Conservation (phyloP, 257 asterid species). For the Cordia subcordata region DNA sequence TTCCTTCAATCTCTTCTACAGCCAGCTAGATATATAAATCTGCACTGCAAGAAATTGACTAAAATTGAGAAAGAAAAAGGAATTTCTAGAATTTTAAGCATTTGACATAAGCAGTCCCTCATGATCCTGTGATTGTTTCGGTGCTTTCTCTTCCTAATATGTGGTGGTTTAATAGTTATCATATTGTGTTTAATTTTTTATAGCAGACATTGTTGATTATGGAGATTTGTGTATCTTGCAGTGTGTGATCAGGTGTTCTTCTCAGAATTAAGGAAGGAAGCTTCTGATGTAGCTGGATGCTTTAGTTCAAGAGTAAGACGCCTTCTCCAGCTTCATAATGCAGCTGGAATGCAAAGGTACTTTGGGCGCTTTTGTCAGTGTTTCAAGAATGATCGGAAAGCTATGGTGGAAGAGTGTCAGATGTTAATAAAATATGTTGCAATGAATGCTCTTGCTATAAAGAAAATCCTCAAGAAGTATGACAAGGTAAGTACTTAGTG, state of each 20-base stretch:
- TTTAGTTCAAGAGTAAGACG: slow-evolving; percentile 73
- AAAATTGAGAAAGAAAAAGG: too few relatives aligned
- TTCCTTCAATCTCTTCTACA: too few relatives aligned
- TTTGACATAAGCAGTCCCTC: not conserved
- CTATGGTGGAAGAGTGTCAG: slow-evolving; percentile 56
- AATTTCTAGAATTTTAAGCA: too few relatives aligned
- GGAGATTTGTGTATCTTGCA: slow-evolving; percentile 20
- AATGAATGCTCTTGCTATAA: slow-evolving; percentile 83
- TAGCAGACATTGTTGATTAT: not conserved
- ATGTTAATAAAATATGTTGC: slow-evolving; percentile 61
- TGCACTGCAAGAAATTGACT: too few relatives aligned
- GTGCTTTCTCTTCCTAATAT: not conserved
- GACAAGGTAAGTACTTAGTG: slow-evolving; percentile 64
- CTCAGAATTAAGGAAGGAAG: slow-evolving; percentile 74
- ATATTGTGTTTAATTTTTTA: slow-evolving; percentile 4
- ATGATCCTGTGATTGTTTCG: not conserved
- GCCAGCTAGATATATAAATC: too few relatives aligned
- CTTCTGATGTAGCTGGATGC: slow-evolving; percentile 72
- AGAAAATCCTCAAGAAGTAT: slow-evolving; percentile 88
- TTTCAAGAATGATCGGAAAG: slow-evolving; percentile 49
- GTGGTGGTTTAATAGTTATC: not conserved
- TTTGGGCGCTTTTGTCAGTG: slow-evolving; percentile 40
- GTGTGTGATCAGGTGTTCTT: slow-evolving; percentile 85
- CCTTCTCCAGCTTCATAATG: slow-evolving; percentile 63
- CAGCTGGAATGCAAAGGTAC: slow-evolving; percentile 48